Conservation (phyloP, 1,284 basidiomycete species). For the Cryptococcus depauperatus region DNA sequence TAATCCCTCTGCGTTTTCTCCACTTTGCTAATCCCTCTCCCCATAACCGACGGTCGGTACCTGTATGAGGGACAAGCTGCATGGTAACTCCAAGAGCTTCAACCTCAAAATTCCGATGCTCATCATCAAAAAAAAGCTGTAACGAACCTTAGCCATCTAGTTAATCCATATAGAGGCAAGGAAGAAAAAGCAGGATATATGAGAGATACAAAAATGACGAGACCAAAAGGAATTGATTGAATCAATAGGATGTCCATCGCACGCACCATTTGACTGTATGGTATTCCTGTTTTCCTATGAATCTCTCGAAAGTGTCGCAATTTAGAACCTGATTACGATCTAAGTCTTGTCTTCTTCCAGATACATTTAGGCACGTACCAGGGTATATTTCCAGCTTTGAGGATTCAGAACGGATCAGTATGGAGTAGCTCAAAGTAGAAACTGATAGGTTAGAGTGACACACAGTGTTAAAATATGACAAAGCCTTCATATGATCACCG, state of each 20-base stretch:
- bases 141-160: conserved; percentile 3
- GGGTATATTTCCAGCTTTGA: conserved; percentile 70
- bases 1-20: conserved; percentile 24
- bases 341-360: too few species aligned
- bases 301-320: conserved; percentile 68
- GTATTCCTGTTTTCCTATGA: conserved; percentile 67
- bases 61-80: conserved; percentile 34
- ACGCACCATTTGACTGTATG: conserved; percentile 71
- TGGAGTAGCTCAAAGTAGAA: too few species aligned
- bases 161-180: neutral
- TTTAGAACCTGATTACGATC: conserved; percentile 79
- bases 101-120: conserved; percentile 65
- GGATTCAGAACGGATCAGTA: too few species aligned
- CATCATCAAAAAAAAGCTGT: conserved; percentile 75
- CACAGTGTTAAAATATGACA: conserved; percentile 60
- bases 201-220: conserved; percentile 7
- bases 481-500: conserved; percentile 51
- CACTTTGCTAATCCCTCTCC: conserved; percentile 28
- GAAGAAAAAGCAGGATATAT: too few species aligned
- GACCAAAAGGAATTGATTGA: conserved; percentile 1
- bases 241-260: neutral
- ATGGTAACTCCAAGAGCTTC: conserved; percentile 69
- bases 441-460: conserved; percentile 4
- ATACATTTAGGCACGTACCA: conserved; percentile 48
- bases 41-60: conserved; percentile 28